Evolutionary conservation across 495 filamentous ascomycete species (phyloP).

Genomic region (Xylaria palmicola): DNA sequence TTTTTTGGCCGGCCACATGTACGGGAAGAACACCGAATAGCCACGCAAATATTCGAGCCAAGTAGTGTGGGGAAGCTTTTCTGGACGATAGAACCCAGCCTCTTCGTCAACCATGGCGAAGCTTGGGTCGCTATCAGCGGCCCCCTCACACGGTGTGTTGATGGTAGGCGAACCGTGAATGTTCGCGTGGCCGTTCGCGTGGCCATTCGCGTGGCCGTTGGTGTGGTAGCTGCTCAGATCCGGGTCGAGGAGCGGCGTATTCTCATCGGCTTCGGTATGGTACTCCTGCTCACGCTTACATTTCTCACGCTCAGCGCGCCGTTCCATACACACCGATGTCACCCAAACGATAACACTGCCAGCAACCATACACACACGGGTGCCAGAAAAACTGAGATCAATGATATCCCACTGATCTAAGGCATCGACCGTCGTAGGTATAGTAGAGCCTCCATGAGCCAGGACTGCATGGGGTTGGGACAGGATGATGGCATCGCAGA

Average conservation of each 20-base stretch:
- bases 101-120: constrained; percentile 41
- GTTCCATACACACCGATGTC: constrained; percentile 27
- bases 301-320: constrained; percentile 33
- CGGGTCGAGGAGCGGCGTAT: constrained; percentile 48
- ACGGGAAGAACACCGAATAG: constrained; percentile 88
- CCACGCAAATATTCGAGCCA: constrained; percentile 89
- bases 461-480: constrained; percentile 55
- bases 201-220: constrained; percentile 31
- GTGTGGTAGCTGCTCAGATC: constrained; percentile 34
- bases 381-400: constrained; percentile 46
- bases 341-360: constrained; percentile 43
- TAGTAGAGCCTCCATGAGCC: constrained; percentile 19
- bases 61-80: constrained; percentile 41
- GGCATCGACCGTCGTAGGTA: constrained; percentile 20
- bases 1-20: constrained; percentile 79
- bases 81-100: constrained; percentile 54
- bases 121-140: constrained; percentile 30
- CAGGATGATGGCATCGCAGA: constrained; percentile 61
- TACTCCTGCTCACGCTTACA: constrained; percentile 46
- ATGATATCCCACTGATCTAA: constrained; percentile 50
- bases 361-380: constrained; percentile 39
- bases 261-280: constrained; percentile 42
- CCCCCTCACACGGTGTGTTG: constrained; percentile 26
- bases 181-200: too few species aligned
- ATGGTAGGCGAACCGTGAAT: constrained; percentile 20